Evolutionary conservation across 495 filamentous ascomycete species (phyloP).

Genomic region (Podospora comata): DNA sequence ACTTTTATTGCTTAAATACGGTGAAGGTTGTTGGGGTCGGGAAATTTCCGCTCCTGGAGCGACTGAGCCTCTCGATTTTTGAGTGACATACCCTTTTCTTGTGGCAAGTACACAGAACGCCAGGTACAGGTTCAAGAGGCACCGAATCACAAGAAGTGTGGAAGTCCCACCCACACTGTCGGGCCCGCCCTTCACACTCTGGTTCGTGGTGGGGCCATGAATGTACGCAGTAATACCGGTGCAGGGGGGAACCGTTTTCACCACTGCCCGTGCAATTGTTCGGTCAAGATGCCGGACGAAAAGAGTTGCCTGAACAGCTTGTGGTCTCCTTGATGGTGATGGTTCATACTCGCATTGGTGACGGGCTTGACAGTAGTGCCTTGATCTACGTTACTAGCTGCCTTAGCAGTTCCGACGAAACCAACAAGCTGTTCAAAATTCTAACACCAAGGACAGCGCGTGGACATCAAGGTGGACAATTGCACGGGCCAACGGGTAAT

Average conservation of each 20-base stretch:
- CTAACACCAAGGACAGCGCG: not conserved
- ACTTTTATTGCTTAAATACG: not conserved
- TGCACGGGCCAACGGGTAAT: slow-evolving; percentile 1
- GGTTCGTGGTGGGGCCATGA: not conserved
- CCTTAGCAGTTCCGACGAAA: not conserved
- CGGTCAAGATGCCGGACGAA: not conserved
- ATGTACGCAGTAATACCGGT: too few species aligned
- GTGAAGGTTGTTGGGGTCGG: not conserved
- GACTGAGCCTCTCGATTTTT: not conserved
- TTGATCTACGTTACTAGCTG: not conserved
- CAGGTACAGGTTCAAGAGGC: not conserved
- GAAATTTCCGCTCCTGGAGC: not conserved
- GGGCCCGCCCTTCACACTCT: not conserved
- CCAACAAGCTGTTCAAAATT: not conserved
- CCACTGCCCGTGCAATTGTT: not conserved
- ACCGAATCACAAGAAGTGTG: not conserved
- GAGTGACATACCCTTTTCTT: not conserved
- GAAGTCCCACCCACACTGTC: not conserved
- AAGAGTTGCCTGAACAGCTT: not conserved
- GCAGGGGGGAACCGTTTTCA: not conserved
- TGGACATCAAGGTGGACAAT: not conserved
- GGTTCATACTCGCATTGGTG: not conserved
- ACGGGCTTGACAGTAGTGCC: too few species aligned
- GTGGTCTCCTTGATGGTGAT: not conserved
- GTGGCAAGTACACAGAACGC: not conserved